Percentiles rank a stretch among this genome's conserved stretches.
phyloP scores from a whole-genome alignment of 441 rosid species.

The Gossypium trilobum region DNA sequence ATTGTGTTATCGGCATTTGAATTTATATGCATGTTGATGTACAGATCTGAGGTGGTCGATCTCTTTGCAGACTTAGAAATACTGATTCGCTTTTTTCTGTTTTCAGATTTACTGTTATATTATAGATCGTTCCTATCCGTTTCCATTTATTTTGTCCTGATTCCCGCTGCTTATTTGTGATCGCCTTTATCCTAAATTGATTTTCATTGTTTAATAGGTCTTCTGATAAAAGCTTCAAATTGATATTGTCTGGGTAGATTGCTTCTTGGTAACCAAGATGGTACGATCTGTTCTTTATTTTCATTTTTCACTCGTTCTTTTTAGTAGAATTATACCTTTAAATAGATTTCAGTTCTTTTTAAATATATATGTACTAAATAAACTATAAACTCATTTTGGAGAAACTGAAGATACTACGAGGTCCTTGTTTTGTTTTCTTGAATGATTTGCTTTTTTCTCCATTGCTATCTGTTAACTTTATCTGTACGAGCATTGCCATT shows the following conservation, averaged over 20 bases:
- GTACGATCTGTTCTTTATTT: constrained; percentile 8
- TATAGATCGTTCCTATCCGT: neutral
- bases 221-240: neutral
- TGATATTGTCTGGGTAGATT: neutral
- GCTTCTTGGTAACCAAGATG: constrained; percentile 14
- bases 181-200: neutral
- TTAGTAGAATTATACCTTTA: neutral
- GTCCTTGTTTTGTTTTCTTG: neutral
- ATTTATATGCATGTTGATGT: neutral
- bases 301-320: neutral
- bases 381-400: neutral
- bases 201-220: neutral
- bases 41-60: neutral
- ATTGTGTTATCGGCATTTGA: neutral
- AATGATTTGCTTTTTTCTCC: neutral
- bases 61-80: neutral
- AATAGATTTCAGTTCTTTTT: neutral
- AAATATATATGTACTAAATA: neutral
- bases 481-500: neutral
- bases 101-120: neutral
- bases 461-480: neutral
- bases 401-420: neutral
- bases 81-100: neutral
- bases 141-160: neutral
- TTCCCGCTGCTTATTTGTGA: neutral